Evolutionary conservation across 345 rosid genomes (phyloP), one percentile per base, ranked within the genome.

Genomic region (Physaria fendleri): DNA sequence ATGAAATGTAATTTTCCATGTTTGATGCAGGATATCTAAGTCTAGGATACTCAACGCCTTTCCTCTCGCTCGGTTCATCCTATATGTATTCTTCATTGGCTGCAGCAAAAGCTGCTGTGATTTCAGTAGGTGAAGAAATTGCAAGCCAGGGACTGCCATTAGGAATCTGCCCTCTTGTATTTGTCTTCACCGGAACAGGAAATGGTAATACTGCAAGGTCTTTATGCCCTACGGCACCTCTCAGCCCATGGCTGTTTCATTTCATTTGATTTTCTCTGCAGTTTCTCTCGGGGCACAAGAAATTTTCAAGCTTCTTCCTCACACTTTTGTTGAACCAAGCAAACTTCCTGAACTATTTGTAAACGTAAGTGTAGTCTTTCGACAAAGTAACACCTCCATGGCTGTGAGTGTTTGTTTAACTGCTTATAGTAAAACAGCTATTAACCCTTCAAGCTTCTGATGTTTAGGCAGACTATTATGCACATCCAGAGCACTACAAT

Each of bases 261-360:
- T 48, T 66, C 37, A 11, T 22, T 46, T 16, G 5, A 4, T 56
- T 18, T 59, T 43, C 32, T 37, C 23, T 22, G 39, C 68, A 92
- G 98, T 82, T 65, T 86, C 96, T 53, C 74, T 66, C 16, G 98
- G 95, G 3, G 96, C 98, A 1, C 98, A 86, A 64, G 96, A 88
- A 74, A 85, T 92, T 45, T 92, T 88, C 77, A 92, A 82, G 76
- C 89, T 92, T 68, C 96, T 88, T 78, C 96, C 98, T 69, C 96
- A 88, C 65, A 78, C 81, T 47, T 84, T 85, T 76, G 83, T 88
- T 29, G 88, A 82, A 47, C 82, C 93, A 20, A 82, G 74, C 75
- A 67, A 70, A 76, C 93, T 92, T 64, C 87, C 93, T 37, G 72
- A 78, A 64, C 81, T 88, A 50, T 92, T 80, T 79, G 76, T 39